Evolutionary conservation across 768 basidiomycete genomes (phyloP).

Genomic region (Roridomyces roridus): DNA sequence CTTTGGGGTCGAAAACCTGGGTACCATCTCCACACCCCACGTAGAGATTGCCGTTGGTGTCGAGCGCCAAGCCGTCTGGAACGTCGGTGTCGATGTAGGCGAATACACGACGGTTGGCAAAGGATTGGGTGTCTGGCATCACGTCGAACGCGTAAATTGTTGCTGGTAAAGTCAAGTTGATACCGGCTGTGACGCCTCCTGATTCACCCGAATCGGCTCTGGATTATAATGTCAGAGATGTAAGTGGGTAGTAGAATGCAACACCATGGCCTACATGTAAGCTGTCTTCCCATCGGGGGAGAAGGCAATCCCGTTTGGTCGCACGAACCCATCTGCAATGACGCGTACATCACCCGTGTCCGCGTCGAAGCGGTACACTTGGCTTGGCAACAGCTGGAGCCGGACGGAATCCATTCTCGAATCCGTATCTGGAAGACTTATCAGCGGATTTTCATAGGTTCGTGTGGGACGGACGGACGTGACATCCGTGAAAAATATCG

Average conservation of each 20-base stretch:
- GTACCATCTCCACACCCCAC: constrained; percentile 44
- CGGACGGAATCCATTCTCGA: constrained; percentile 44
- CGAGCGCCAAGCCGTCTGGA: constrained; percentile 60
- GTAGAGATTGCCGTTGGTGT: constrained; percentile 56
- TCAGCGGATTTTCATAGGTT: background rate
- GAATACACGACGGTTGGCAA: constrained; percentile 56
- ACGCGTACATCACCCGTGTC: constrained; percentile 46
- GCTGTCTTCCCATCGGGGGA: constrained; percentile 18
- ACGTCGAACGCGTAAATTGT: constrained; percentile 57
- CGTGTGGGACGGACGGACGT: constrained; percentile 38
- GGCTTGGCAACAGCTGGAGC: constrained; percentile 46
- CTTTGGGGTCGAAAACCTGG: constrained; percentile 37
- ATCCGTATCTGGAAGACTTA: constrained; percentile 38
- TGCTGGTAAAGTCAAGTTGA: constrained; percentile 28
- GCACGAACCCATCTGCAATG: constrained; percentile 48
- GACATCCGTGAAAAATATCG: constrained; percentile 30
- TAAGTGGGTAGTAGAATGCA: too few species aligned
- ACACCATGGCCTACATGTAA: constrained; percentile 23
- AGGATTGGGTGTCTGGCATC: constrained; percentile 43
- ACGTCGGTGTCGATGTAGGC: constrained; percentile 56
- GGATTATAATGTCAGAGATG: background rate
- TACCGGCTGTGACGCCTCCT: constrained; percentile 22
- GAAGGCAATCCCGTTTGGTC: constrained; percentile 19
- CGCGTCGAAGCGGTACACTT: constrained; percentile 52
- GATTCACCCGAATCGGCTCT: constrained; percentile 31